phyloP scores from a whole-genome alignment of 495 filamentous ascomycete species.

The Aspergillus homomorphus region DNA sequence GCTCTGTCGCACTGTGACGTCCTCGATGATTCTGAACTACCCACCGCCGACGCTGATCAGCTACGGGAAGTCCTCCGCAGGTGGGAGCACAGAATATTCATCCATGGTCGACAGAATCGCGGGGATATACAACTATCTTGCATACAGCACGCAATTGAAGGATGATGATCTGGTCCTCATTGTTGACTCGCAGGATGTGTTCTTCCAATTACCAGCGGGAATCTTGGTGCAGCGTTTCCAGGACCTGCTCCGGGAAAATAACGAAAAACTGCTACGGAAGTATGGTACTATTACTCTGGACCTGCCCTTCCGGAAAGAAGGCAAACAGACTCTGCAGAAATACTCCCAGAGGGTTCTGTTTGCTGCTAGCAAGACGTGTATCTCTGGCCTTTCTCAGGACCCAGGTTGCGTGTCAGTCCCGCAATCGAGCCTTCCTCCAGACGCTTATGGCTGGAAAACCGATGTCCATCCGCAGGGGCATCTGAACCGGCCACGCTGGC shows the following conservation, averaged over 20 bases:
- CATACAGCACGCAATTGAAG: constrained; percentile 42
- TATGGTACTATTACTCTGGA: constrained; percentile 45
- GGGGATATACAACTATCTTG: constrained; percentile 53
- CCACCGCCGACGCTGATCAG: constrained; percentile 57
- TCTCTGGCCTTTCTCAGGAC: constrained; percentile 39
- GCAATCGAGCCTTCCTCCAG: constrained; percentile 51
- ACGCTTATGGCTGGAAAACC: constrained; percentile 57
- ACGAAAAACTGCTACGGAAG: constrained; percentile 43
- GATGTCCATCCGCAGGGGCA: constrained; percentile 38
- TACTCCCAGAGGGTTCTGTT: constrained; percentile 59
- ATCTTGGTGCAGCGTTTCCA: constrained; percentile 57
- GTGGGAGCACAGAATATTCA: constrained; percentile 31
- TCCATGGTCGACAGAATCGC: constrained; percentile 44
- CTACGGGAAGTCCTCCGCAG: constrained; percentile 34
- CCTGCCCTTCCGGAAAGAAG: constrained; percentile 19
- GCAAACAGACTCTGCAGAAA: constrained; percentile 38
- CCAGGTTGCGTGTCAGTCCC: constrained; percentile 55
- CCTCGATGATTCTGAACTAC: constrained; percentile 59
- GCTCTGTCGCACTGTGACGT: constrained; percentile 59
- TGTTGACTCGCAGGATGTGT: constrained; percentile 54
- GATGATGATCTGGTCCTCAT: constrained; percentile 61
- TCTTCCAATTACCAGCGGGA: constrained; percentile 61
- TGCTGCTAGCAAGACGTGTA: constrained; percentile 58
- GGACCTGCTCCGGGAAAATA: constrained; percentile 45
- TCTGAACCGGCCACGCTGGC: constrained; percentile 48